A percentile compares a stretch with the other conserved stretches of the same genome.
Conservation (phyloP, 2,329 filamentous ascomycete species). For the Cladorrhinum sp. region DNA sequence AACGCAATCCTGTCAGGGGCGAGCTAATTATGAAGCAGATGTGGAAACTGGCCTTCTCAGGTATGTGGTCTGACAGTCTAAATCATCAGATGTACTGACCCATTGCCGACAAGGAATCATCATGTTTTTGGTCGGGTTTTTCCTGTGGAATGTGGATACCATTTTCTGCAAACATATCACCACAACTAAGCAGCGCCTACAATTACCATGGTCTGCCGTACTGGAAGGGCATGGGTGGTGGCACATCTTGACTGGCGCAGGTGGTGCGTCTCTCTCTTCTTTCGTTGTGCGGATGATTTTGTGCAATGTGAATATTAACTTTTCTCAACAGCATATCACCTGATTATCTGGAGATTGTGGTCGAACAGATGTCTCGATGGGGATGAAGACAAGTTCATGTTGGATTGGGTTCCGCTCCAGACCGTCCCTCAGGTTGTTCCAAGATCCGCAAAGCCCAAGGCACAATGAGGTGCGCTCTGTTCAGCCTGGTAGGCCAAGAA, state of each 20-base stretch:
- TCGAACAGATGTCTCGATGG: constrained; percentile 73
- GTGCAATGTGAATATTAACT: constrained; percentile 19
- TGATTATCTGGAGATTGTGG: constrained; percentile 82
- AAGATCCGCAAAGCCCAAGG: constrained; percentile 27
- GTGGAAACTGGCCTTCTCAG: constrained; percentile 69
- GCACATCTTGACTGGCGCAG: constrained; percentile 78
- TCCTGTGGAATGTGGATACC: constrained; percentile 78
- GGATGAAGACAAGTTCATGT: constrained; percentile 65
- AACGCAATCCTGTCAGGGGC: constrained; percentile 49
- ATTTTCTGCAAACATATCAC: constrained; percentile 66
- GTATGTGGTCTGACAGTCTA: constrained; percentile 29
- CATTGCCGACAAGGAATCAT: constrained; percentile 49
- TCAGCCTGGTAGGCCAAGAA: background rate
- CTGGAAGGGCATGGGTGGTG: constrained; percentile 59
- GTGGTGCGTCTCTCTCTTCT: constrained; percentile 44
- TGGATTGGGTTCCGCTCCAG: constrained; percentile 65
- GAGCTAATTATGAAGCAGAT: constrained; percentile 54
- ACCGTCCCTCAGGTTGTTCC: constrained; percentile 49
- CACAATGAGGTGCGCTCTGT: constrained; percentile 19
- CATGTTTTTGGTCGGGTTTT: constrained; percentile 72
- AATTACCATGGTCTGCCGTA: constrained; percentile 76
- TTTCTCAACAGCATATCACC: constrained; percentile 62
- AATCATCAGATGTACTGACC: background rate
- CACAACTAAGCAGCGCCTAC: constrained; percentile 62
- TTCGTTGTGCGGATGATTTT: background rate